Evolutionary conservation across 768 basidiomycete species (phyloP).

Genomic region (Phlebiopsis flavidoalba): DNA sequence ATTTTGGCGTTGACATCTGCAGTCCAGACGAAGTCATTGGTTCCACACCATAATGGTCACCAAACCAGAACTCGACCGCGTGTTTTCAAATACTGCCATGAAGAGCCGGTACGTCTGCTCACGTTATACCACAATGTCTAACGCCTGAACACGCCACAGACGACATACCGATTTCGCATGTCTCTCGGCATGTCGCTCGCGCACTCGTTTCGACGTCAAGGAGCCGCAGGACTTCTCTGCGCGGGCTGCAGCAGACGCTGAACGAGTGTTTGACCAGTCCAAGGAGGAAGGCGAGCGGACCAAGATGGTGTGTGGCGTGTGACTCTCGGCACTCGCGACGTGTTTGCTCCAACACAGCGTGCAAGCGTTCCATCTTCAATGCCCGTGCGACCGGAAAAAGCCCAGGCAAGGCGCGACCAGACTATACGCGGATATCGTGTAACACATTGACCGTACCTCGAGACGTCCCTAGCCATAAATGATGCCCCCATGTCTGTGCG

Average conservation of each 20-base stretch:
- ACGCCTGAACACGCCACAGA: slow-evolving; percentile 31
- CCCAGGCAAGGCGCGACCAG: slow-evolving; percentile 46
- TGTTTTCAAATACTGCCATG: slow-evolving; percentile 72
- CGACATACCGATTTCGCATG: slow-evolving; percentile 80
- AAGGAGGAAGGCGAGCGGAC: slow-evolving; percentile 71
- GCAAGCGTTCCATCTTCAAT: slow-evolving; percentile 48
- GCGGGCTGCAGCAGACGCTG: slow-evolving; percentile 62
- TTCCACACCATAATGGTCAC: slow-evolving; percentile 84
- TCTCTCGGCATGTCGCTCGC: slow-evolving; percentile 83
- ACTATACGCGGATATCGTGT: slow-evolving; percentile 58
- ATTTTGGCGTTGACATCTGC: slow-evolving; percentile 1
- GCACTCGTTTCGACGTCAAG: slow-evolving; percentile 72
- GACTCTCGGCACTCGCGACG: not conserved
- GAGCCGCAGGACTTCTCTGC: slow-evolving; percentile 72
- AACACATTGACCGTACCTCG: slow-evolving; percentile 55
- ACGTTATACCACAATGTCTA: not conserved
- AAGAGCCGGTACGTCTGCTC: slow-evolving; percentile 58
- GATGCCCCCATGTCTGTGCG: slow-evolving; percentile 70
- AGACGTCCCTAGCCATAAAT: slow-evolving; percentile 69
- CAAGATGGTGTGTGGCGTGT: slow-evolving; percentile 49
- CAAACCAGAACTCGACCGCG: slow-evolving; percentile 64
- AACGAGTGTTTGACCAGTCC: slow-evolving; percentile 74
- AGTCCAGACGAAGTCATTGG: slow-evolving; percentile 71
- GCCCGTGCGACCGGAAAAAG: slow-evolving; percentile 52
- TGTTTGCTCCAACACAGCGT: not conserved